Percentiles rank a stretch among this genome's conserved stretches.
Conservation (phyloP, 768 basidiomycete genomes). For the Suillus bovinus region DNA sequence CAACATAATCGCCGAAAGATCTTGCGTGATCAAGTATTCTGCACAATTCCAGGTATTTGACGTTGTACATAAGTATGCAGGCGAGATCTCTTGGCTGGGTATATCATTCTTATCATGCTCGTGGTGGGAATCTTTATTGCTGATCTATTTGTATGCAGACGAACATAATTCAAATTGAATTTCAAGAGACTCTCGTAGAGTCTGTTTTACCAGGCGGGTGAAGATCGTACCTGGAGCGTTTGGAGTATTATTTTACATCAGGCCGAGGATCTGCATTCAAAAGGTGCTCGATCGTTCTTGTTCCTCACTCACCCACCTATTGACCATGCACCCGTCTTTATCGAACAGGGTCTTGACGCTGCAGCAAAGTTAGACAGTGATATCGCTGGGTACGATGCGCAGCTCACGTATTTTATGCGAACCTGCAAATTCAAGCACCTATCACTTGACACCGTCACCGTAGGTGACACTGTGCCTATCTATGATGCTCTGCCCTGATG, state of each 20-base stretch:
- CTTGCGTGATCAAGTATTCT: too few relatives aligned
- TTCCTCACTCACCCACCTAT: conserved; percentile 63
- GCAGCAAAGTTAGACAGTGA: conserved; percentile 30
- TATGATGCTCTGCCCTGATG: conserved; percentile 52
- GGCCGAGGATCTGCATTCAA: conserved; percentile 22
- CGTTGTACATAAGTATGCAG: neutral
- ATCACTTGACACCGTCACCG: conserved; percentile 42
- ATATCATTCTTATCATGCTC: neutral
- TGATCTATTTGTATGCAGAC: conserved; percentile 14
- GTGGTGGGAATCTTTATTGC: neutral
- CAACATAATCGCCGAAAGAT: too few relatives aligned
- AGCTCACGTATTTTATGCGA: conserved; percentile 39
- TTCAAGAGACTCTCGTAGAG: conserved; percentile 25
- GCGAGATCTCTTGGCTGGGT: conserved; percentile 19
- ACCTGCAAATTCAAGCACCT: conserved; percentile 42
- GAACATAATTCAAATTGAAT: conserved; percentile 23
- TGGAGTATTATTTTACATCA: conserved; percentile 9
- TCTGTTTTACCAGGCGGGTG: conserved; percentile 29
- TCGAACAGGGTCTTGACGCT: conserved; percentile 35
- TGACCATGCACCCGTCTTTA: conserved; percentile 54
- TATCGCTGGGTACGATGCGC: conserved; percentile 51
- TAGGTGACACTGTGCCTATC: conserved; percentile 58
- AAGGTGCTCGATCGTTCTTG: too few relatives aligned
- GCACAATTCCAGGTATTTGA: too few relatives aligned
- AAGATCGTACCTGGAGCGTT: neutral